Evolutionary conservation across 2,329 filamentous ascomycete genomes (phyloP), one percentile per base, ranked within the genome.

Genomic region (Stemphylium lycopersici): DNA sequence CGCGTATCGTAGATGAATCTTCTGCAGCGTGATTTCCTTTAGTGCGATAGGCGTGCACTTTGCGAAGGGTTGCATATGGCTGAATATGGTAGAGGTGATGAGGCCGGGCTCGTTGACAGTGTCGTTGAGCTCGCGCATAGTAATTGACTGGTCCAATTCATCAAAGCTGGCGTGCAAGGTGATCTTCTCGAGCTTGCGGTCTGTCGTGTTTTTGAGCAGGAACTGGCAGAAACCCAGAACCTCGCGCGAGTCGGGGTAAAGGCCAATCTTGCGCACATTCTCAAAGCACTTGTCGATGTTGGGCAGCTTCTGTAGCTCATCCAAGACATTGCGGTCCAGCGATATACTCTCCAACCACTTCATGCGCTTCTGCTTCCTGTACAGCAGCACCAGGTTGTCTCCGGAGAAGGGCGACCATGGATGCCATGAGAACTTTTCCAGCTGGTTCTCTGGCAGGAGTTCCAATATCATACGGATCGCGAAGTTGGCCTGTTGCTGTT

Each of bases 381-480:
- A 80, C 8, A 82, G 72, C 36, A 81, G 59, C 15, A 80, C 54
- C 55, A 81, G 65, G 49, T 81, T 82, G 36, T 81, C 80, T 15
- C 75, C 72, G 4, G 76, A 77, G 56, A 81, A 81, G 1, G 76
- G 71, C 41, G 74, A 73, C 79, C 79, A 81, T 13, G 79, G 79
- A 65, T 79, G 78, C 80, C 80, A 82, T 56, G 76, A 79, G 68
- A 81, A 81, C 56, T 78, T 77, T 56, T 81, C 79, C 20, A 82
- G 69, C 32, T 77, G 77, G 55, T 81, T 75, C 46, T 80, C 77
- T 1, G 80, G 80, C 32, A 82, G 63, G 56, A 80, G 74, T 55
- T 81, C 79, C 15, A 82, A 54, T 15, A 82, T 74, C 76, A 81
- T 79, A 39, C 79, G 76, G 16, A 78, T 77, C 0, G 78, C 77